Evolutionary conservation across 495 filamentous ascomycete species (phyloP).

Genomic region (Delitschia confertaspora): DNA sequence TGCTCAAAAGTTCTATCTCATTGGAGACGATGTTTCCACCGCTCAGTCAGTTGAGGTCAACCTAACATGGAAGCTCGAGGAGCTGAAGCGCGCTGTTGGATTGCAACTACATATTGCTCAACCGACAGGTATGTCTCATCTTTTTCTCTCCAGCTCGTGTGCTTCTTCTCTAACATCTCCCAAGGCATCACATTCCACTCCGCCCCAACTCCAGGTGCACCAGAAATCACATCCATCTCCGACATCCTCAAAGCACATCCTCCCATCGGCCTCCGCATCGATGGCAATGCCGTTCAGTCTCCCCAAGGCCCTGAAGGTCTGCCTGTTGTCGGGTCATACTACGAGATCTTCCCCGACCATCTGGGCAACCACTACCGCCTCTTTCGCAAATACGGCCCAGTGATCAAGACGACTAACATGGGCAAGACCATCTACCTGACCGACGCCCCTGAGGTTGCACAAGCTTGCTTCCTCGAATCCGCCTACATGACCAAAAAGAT

Average conservation of each 20-base stretch:
- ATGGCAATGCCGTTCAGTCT: slow-evolving; percentile 34
- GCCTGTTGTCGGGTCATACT: slow-evolving; percentile 44
- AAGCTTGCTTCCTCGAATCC: slow-evolving; percentile 38
- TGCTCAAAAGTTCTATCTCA: slow-evolving; percentile 35
- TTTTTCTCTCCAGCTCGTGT: neutral
- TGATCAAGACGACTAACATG: slow-evolving; percentile 48
- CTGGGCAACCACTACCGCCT: slow-evolving; percentile 51
- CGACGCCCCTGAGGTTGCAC: slow-evolving; percentile 41
- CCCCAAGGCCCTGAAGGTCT: slow-evolving; percentile 41
- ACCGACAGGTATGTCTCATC: neutral
- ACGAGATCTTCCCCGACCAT: slow-evolving; percentile 51
- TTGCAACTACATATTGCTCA: slow-evolving; percentile 30
- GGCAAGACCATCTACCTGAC: slow-evolving; percentile 44
- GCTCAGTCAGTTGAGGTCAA: slow-evolving; percentile 37
- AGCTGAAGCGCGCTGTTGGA: slow-evolving; percentile 22
- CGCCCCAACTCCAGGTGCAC: neutral
- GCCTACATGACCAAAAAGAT: slow-evolving; percentile 48
- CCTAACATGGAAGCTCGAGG: slow-evolving; percentile 18
- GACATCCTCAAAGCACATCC: slow-evolving; percentile 35
- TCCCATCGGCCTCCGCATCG: slow-evolving; percentile 25
- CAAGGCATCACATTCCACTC: neutral
- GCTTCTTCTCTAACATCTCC: neutral
- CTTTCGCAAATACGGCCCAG: slow-evolving; percentile 44
- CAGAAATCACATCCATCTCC: slow-evolving; percentile 32
- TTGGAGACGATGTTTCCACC: slow-evolving; percentile 32